Conservation (phyloP, 495 filamentous ascomycete genomes). For the Hyaloscypha finlandica region DNA sequence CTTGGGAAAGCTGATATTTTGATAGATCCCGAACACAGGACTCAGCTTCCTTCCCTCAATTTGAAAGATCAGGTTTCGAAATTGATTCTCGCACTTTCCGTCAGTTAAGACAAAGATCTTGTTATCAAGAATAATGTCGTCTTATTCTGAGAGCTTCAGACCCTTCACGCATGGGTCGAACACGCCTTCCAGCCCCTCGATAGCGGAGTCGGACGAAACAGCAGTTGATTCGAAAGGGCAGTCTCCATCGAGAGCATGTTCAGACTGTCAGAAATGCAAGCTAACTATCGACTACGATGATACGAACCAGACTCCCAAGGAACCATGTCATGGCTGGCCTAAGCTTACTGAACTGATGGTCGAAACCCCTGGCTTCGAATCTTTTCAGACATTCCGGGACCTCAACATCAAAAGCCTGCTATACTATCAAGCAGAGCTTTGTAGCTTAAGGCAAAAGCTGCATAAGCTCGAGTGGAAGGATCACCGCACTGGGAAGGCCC, state of each 20-base stretch:
- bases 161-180: too few relatives aligned
- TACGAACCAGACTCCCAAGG: neutral
- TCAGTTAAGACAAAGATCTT: too few relatives aligned
- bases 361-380: conserved; percentile 28
- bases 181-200: neutral
- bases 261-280: neutral
- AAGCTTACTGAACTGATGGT: conserved; percentile 31
- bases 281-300: neutral
- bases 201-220: neutral
- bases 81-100: too few relatives aligned
- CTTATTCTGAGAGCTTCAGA: neutral
- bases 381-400: conserved; percentile 34
- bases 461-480: conserved; percentile 10
- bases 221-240: conserved; percentile 2
- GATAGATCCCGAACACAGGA: too few relatives aligned
- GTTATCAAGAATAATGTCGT: neutral
- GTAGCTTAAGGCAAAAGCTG: conserved; percentile 1
- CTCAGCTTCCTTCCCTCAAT: too few relatives aligned
- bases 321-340: conserved; percentile 32
- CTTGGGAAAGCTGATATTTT: too few relatives aligned
- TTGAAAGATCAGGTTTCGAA: too few relatives aligned
- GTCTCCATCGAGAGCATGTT: neutral
- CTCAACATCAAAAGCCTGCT: conserved; percentile 37
- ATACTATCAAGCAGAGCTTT: conserved; percentile 35
- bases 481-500: neutral